Evolutionary conservation across 2,329 filamentous ascomycete species (phyloP).

Genomic region (Ceratocystis alfenasii): DNA sequence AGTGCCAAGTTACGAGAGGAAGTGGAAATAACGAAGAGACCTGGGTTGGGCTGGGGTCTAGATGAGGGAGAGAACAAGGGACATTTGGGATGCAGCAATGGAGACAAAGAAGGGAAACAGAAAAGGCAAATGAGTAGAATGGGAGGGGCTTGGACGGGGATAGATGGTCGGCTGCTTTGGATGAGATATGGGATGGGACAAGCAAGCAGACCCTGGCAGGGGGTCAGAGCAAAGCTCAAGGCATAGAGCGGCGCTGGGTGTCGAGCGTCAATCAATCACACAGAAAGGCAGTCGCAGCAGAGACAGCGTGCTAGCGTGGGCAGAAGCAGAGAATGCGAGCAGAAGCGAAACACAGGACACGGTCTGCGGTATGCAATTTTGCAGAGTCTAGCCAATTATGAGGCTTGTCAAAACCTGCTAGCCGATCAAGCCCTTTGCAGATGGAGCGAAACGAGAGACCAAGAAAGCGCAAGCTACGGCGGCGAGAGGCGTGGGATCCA

Average conservation of each 20-base stretch:
- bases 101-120: constrained; percentile 18
- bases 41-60: background rate
- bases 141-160: constrained; percentile 4
- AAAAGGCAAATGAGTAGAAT: constrained; percentile 16
- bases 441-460: background rate
- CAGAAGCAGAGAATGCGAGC: background rate
- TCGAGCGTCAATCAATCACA: background rate
- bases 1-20: background rate
- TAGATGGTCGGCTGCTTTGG: constrained; percentile 9
- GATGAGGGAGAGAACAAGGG: constrained; percentile 11
- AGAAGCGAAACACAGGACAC: background rate
- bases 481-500: background rate
- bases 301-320: no score
- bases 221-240: constrained; percentile 12
- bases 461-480: constrained; percentile 2
- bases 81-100: constrained; percentile 28
- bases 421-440: constrained; percentile 1
- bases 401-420: background rate
- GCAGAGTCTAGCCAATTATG: background rate
- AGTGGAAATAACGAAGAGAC: background rate
- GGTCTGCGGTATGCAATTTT: background rate
- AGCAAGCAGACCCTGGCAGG: constrained; percentile 12
- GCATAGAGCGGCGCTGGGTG: background rate
- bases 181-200: constrained; percentile 19
- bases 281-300: background rate